Conservation (phyloP, 1,139 yeast genomes). For the Diutina ranongensis region DNA sequence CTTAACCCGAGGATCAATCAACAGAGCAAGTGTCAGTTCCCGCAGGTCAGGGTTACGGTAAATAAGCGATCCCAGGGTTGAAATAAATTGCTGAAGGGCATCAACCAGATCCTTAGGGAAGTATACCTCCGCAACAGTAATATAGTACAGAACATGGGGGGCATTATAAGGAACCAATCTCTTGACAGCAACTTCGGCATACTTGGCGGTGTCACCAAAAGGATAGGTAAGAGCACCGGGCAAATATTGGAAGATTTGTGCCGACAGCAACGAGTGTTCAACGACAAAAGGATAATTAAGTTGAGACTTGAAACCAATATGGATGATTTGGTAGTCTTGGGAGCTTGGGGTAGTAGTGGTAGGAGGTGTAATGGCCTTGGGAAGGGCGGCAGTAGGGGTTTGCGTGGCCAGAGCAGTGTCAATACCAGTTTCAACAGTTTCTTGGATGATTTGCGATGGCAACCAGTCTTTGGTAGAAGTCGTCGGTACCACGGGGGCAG, state of each 20-base stretch:
- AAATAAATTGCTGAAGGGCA: conserved; percentile 32
- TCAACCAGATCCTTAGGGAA: conserved; percentile 43
- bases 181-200: conserved; percentile 37
- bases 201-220: conserved; percentile 22
- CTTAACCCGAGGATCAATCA: conserved; percentile 47
- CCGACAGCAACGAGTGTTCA: conserved; percentile 51
- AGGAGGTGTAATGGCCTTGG: conserved; percentile 56
- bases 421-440: conserved; percentile 19
- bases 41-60: conserved; percentile 40
- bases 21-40: conserved; percentile 34
- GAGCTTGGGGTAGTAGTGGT: conserved; percentile 31
- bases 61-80: conserved; percentile 32
- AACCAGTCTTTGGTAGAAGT: conserved; percentile 29
- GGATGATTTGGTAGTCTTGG: conserved; percentile 39
- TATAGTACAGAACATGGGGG: conserved; percentile 38
- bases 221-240: conserved; percentile 47
- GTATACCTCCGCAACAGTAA: conserved; percentile 68
- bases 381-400: conserved; percentile 28
- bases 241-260: conserved; percentile 64
- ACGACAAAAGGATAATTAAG: conserved; percentile 68
- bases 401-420: conserved; percentile 22
- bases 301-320: conserved; percentile 59
- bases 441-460: conserved; percentile 35
- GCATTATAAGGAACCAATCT: conserved; percentile 59
- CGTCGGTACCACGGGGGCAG: conserved; percentile 6